These are phyloP conservation scores for Exophiala phaeomuriformis DNA, from an alignment of 2,329 filamentous ascomycete species.

Conservation along the genomic window DNA sequence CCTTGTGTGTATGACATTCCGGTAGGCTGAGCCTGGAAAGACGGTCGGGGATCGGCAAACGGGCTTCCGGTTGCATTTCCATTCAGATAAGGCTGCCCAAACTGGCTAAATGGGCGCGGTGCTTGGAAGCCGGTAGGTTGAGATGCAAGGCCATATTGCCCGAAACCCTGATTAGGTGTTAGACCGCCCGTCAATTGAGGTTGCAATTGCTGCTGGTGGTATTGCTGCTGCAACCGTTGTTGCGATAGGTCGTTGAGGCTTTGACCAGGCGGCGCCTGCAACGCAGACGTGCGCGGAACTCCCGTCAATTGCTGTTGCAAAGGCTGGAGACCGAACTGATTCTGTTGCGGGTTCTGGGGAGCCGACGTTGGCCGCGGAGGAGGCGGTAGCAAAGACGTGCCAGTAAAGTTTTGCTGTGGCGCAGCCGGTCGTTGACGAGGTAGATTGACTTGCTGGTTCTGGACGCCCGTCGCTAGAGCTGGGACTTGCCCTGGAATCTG, in stretches of 20 bases:
- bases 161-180: conserved; percentile 28
- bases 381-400: conserved; percentile 62
- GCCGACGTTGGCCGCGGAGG: conserved; percentile 82
- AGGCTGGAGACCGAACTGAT: conserved; percentile 63
- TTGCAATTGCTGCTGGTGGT: conserved; percentile 43
- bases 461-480: conserved; percentile 26
- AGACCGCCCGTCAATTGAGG: conserved; percentile 60
- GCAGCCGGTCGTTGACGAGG: conserved; percentile 61
- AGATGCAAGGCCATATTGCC: conserved; percentile 37
- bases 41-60: conserved; percentile 48
- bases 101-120: conserved; percentile 45
- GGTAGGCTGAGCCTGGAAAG: conserved; percentile 47
- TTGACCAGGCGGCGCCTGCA: conserved; percentile 65
- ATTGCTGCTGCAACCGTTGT: conserved; percentile 55
- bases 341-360: conserved; percentile 67
- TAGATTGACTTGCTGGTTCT: conserved; percentile 26
- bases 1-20: conserved; percentile 45
- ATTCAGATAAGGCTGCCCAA: conserved; percentile 48
- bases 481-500: conserved; percentile 31
- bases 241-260: conserved; percentile 67
- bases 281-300: conserved; percentile 46
- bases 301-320: conserved; percentile 83
- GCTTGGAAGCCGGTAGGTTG: conserved; percentile 45
- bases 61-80: conserved; percentile 40
- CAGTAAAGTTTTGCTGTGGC: conserved; percentile 53